phyloP scores from a whole-genome alignment of 202 grass and related monocot genomes.

The Setaria italica region DNA sequence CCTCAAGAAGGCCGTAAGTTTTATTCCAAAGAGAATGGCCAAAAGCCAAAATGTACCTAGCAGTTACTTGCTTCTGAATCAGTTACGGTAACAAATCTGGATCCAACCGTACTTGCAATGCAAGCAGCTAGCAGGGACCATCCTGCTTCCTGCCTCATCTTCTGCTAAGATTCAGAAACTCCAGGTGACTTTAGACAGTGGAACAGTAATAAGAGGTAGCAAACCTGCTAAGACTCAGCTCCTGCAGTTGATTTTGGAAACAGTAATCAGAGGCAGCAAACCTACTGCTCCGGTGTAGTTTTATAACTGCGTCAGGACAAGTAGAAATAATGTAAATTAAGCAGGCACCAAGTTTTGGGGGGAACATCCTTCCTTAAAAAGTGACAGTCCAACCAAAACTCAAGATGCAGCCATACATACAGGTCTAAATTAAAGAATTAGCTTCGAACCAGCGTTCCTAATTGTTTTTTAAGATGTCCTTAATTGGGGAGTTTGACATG shows the following conservation, averaged over 20 bases:
- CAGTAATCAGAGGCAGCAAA: background rate
- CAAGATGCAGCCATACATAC: conserved; percentile 23
- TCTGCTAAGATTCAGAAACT: conserved; percentile 32
- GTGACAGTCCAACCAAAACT: conserved; percentile 60
- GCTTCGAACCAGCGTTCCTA: background rate
- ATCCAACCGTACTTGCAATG: conserved; percentile 16
- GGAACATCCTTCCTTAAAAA: conserved; percentile 79
- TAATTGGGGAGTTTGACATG: conserved; percentile 53
- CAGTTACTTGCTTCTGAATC: background rate
- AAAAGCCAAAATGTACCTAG: no score
- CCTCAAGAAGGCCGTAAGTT: no score
- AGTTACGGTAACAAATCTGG: conserved; percentile 21
- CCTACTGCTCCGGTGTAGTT: background rate
- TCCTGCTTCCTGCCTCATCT: conserved; percentile 29
- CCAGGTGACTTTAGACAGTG: conserved; percentile 8
- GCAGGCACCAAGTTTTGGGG: conserved; percentile 55
- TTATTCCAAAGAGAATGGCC: no score
- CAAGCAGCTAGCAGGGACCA: conserved; percentile 35
- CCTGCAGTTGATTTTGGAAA: background rate
- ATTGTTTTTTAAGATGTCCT: conserved; percentile 44
- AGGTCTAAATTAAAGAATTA: conserved; percentile 42
- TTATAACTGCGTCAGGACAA: conserved; percentile 1
- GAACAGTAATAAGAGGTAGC: background rate
- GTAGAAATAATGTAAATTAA: conserved; percentile 35
- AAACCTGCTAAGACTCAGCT: conserved; percentile 16